A percentile compares a stretch with the other conserved stretches of the same genome.
Conservation (phyloP, 2,329 filamentous ascomycete genomes). For the Emergomyces africanus region DNA sequence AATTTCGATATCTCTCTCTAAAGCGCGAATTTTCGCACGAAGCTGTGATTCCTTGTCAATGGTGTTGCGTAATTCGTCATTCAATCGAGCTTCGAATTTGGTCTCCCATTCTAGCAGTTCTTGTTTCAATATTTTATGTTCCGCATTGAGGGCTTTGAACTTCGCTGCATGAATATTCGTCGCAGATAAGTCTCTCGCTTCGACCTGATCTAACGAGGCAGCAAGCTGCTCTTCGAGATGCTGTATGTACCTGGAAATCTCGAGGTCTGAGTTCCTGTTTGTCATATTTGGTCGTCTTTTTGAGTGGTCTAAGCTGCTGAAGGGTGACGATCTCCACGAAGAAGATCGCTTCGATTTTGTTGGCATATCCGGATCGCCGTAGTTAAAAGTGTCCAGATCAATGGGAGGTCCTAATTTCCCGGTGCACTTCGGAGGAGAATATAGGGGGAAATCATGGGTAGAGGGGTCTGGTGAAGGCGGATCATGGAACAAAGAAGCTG, state of each 20-base stretch:
- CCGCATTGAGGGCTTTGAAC: constrained; percentile 23
- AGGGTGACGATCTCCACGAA: constrained; percentile 9
- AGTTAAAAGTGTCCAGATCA: constrained; percentile 1
- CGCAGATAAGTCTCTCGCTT: constrained; percentile 28
- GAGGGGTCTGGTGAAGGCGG: constrained; percentile 7
- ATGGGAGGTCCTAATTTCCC: constrained; percentile 1
- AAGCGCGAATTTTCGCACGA: constrained; percentile 18
- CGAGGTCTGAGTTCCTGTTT: constrained; percentile 20
- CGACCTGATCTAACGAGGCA: constrained; percentile 26
- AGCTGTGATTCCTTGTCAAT: constrained; percentile 18
- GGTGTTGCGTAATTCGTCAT: constrained; percentile 19
- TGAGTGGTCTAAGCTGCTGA: constrained; percentile 9
- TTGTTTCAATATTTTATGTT: constrained; percentile 20
- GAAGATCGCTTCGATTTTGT: constrained; percentile 4
- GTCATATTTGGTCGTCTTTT: constrained; percentile 11
- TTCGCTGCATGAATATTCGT: constrained; percentile 24
- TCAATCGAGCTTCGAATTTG: constrained; percentile 22
- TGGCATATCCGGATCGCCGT: constrained; percentile 2
- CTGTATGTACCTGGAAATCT: constrained; percentile 36
- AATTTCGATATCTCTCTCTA: constrained; percentile 21
- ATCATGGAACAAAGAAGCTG: constrained; percentile 14
- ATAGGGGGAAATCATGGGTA: constrained; percentile 3
- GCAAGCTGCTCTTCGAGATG: constrained; percentile 36
- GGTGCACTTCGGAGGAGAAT: not conserved
- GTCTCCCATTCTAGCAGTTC: constrained; percentile 20